Conservation (phyloP, 352 stramenopile genomes). For the Phytophthora sojae region DNA sequence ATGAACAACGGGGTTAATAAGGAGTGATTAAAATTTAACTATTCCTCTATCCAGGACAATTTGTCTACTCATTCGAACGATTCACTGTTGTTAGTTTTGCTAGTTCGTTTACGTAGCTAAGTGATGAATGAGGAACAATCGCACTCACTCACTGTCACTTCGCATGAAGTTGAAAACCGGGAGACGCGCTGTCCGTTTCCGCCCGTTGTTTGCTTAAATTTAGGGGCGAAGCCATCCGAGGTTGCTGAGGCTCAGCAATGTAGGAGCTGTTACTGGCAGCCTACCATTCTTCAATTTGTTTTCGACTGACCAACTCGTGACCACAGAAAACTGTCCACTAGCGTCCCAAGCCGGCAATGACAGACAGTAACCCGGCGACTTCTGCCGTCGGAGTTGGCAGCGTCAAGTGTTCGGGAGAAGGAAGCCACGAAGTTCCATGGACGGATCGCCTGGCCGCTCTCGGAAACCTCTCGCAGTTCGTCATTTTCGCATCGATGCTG, state of each 20-base stretch:
- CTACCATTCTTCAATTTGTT: conserved; percentile 1
- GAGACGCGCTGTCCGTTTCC: too few relatives aligned
- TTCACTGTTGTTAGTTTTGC: too few relatives aligned
- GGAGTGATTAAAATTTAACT: neutral
- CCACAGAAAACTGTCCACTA: neutral
- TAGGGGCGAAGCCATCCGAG: too few relatives aligned
- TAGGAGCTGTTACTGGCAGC: neutral
- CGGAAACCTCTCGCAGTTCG: conserved; percentile 24
- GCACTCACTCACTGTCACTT: too few relatives aligned
- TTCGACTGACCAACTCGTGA: neutral
- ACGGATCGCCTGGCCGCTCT: neutral
- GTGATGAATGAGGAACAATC: too few relatives aligned
- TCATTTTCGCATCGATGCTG: conserved; percentile 31
- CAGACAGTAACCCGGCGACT: neutral
- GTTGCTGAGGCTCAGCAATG: too few relatives aligned
- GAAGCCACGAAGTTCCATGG: neutral
- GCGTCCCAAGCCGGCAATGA: neutral
- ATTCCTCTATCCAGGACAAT: neutral
- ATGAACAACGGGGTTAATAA: neutral
- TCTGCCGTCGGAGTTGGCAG: neutral
- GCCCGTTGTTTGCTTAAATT: too few relatives aligned
- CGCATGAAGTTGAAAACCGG: too few relatives aligned
- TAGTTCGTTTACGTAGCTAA: too few relatives aligned
- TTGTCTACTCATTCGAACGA: too few relatives aligned
- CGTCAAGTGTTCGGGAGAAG: neutral